phyloP scores from a whole-genome alignment of 495 filamentous ascomycete genomes.

The Aspergillus sclerotiicarbonarius region DNA sequence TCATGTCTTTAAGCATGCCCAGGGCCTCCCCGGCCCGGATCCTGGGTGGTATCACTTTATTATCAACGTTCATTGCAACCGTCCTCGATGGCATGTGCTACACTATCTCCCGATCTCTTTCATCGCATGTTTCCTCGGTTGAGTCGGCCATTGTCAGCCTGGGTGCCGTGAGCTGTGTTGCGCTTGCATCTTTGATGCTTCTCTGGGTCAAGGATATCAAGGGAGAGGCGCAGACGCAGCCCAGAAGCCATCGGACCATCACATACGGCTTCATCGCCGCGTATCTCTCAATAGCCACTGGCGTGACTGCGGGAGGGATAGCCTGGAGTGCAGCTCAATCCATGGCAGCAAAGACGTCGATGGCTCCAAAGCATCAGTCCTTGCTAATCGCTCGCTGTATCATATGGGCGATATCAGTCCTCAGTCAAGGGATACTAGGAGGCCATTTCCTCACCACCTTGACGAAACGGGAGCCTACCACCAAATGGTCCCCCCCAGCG shows the following conservation, averaged over 20 bases:
- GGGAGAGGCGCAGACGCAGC: conserved; percentile 10
- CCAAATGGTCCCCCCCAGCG: conserved; percentile 28
- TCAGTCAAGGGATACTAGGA: conserved; percentile 34
- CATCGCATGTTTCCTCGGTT: conserved; percentile 16
- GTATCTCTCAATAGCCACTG: conserved; percentile 34
- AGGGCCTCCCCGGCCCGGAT: conserved; percentile 22
- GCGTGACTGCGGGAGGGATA: conserved; percentile 30
- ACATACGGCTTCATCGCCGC: conserved; percentile 21
- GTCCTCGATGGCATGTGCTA: conserved; percentile 38
- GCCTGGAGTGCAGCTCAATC: conserved; percentile 22
- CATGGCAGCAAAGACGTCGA: conserved; percentile 2
- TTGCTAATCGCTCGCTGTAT: conserved; percentile 32
- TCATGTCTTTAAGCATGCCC: conserved; percentile 17
- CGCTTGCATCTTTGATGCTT: conserved; percentile 26
- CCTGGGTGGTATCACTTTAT: conserved; percentile 27
- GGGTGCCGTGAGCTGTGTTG: conserved; percentile 28
- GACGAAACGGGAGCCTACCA: conserved; percentile 13
- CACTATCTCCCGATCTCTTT: conserved; percentile 21
- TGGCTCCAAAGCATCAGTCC: conserved; percentile 7
- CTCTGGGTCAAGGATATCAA: conserved; percentile 26
- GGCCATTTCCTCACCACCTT: conserved; percentile 28
- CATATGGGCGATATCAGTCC: conserved; percentile 35
- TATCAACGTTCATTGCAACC: conserved; percentile 28
- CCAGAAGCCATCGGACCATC: conserved; percentile 21
- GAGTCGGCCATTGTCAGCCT: conserved; percentile 29